Conservation (phyloP, 2,329 filamentous ascomycete species). For the Aspergillus transmontanensis region DNA sequence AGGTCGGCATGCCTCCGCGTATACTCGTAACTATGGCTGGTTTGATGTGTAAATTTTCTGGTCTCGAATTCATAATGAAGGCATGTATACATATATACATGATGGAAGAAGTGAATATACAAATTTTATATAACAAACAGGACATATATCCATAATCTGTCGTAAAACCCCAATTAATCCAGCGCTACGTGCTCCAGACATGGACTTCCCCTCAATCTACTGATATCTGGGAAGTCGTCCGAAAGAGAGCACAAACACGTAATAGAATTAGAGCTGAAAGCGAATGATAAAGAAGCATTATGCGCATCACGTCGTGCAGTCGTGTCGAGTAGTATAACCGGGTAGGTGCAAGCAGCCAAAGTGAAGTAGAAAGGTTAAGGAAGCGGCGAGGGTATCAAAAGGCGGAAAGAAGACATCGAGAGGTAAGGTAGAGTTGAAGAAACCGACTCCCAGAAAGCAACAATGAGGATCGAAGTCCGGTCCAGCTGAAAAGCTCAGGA, state of each 20-base stretch:
- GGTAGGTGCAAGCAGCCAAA: conserved; percentile 20
- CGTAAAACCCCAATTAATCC: conserved; percentile 18
- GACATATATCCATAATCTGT: conserved; percentile 23
- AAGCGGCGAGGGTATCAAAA: conserved; percentile 14
- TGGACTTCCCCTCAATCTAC: conserved; percentile 6
- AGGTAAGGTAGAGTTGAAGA: conserved; percentile 8
- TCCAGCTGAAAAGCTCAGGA: conserved; percentile 6
- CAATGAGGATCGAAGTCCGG: conserved; percentile 15
- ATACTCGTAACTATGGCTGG: not conserved
- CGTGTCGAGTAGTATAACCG: conserved; percentile 31
- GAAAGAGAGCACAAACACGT: not conserved
- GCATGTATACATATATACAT: conserved; percentile 19
- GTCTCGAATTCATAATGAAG: conserved; percentile 9
- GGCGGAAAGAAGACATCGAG: conserved; percentile 9
- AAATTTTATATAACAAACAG: conserved; percentile 8
- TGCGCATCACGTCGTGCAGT: conserved; percentile 36
- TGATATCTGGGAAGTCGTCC: not conserved
- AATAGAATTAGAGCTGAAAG: conserved; percentile 4
- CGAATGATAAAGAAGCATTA: conserved; percentile 26
- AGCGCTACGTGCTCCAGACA: conserved; percentile 15
- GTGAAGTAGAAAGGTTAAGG: conserved; percentile 10
- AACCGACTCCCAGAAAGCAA: conserved; percentile 12
- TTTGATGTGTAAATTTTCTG: not conserved
- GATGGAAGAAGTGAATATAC: conserved; percentile 9
- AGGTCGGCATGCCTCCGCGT: not conserved